These are phyloP conservation scores for Moniliophthora roreri DNA, from an alignment of 1,284 basidiomycete species.

Conservation along the genomic window DNA sequence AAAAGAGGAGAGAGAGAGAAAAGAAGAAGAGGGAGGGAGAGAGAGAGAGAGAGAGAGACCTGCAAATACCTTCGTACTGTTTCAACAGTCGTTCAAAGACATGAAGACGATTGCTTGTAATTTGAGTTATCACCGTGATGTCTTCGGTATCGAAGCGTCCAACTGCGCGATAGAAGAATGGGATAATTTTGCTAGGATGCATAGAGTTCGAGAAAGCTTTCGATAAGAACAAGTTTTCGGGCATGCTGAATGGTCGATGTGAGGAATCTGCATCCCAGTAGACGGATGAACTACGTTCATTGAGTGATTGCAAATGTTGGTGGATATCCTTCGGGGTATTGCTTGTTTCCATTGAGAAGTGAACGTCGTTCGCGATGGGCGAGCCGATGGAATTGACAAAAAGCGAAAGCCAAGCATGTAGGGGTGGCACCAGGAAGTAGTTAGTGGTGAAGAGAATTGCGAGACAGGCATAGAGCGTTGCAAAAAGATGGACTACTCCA, in stretches of 20 bases:
- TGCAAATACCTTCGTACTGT: constrained; percentile 63
- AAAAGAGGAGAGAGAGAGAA: too few species aligned
- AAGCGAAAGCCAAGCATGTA: constrained; percentile 16
- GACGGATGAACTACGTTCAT: not conserved
- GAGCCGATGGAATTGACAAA: constrained; percentile 10
- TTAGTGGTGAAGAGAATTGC: constrained; percentile 35
- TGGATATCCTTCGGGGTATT: constrained; percentile 5
- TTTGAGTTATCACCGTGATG: constrained; percentile 81
- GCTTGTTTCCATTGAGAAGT: constrained; percentile 8
- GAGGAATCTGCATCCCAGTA: constrained; percentile 16
- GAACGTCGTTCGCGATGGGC: constrained; percentile 1
- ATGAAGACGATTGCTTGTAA: constrained; percentile 76
- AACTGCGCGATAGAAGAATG: constrained; percentile 74
- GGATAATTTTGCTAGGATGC: constrained; percentile 72
- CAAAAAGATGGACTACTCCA: constrained; percentile 13
- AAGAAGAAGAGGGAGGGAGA: too few species aligned
- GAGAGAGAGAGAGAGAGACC: not conserved
- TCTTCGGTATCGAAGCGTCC: constrained; percentile 55
- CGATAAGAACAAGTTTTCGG: constrained; percentile 52
- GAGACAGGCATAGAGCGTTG: constrained; percentile 25
- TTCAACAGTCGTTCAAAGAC: constrained; percentile 70
- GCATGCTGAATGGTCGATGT: constrained; percentile 29
- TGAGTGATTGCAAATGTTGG: not conserved
- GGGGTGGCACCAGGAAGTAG: constrained; percentile 24
- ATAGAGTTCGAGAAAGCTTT: constrained; percentile 68